Base-by-base conservation (phyloP, 352 stramenopile species). In the Pythium volutum region DNA sequence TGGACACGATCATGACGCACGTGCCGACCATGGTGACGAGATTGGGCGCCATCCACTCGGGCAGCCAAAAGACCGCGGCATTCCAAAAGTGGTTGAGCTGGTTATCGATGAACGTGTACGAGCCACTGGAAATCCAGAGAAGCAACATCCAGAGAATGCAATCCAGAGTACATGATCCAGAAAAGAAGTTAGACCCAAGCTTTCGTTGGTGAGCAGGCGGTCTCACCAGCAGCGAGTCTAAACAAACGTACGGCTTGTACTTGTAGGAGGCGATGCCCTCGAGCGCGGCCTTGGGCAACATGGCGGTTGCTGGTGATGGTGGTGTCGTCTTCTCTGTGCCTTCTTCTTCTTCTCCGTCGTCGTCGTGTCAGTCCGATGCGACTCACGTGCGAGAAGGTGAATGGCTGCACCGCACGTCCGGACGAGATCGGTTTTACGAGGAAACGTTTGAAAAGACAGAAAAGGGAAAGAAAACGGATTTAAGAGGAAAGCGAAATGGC, bases 21-120 rank as follows among this genome's bases (percentile, higher is more conserved):
- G 88, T 90, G 73, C 89, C 89, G 34, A 94, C 73, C 76, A 96
- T 91, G 38, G 89, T 97, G 49, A 97, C 87, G 45, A 97, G 81
- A 72, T 97, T 97, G 38, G 88, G 89, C 48, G 89, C 89, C 84
- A 96, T 93, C 88, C 87, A 97, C 20, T 86, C 75, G 25, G 88
- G 89, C 45, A 96, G 71, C 50, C 87, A 77, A 59, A 89, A 71
- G 36, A 95, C 89, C 3, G 81, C 81, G 64, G 82, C 89, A 58
- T 80, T 91, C 89, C 89, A 97, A 61, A 87, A 96, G 62, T 88
- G 73, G 57, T 93, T 97, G 12, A 96, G 74, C 45, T 91, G 64
- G 70, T 89, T 92, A 76, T 97, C 89, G 27, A 97, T 68, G 54
- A 87, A 77, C 50, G 89, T 97, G 75, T 96, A 96, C 58, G 78